These are phyloP conservation scores for Eremomyces bilateralis DNA, from an alignment of 495 filamentous ascomycete genomes.

Conservation along the genomic window DNA sequence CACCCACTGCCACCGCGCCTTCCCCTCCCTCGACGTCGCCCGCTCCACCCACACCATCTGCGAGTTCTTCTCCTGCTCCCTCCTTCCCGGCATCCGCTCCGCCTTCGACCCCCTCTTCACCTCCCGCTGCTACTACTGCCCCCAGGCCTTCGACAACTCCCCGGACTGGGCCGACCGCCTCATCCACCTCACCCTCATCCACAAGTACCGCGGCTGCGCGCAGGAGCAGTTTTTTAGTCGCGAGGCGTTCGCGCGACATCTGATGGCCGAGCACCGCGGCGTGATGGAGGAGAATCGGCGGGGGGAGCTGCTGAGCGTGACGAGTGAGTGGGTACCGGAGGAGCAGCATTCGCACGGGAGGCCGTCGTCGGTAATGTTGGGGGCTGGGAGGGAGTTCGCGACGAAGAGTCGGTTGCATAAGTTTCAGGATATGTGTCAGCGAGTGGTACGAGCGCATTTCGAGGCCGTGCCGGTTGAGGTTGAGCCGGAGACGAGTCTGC, in stretches of 20 bases:
- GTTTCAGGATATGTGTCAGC: too few species aligned
- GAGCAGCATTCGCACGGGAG: too few species aligned
- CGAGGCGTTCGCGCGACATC: constrained; percentile 40
- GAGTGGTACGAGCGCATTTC: constrained; percentile 42
- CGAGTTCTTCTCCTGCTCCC: constrained; percentile 6
- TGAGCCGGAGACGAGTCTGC: constrained; percentile 23
- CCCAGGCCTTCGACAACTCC: constrained; percentile 58
- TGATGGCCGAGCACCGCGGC: constrained; percentile 35
- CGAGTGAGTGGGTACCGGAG: constrained; percentile 35
- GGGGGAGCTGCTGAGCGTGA: constrained; percentile 34
- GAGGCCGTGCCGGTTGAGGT: constrained; percentile 36
- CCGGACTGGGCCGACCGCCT: constrained; percentile 38
- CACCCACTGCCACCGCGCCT: constrained; percentile 9
- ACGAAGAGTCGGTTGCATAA: too few species aligned
- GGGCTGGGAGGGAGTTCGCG: too few species aligned
- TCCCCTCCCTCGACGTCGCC: not conserved
- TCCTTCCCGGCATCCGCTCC: constrained; percentile 12
- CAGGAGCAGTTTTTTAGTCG: constrained; percentile 43
- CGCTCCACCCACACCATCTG: not conserved
- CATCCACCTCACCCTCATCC: constrained; percentile 34
- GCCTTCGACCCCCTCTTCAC: constrained; percentile 21
- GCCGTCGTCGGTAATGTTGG: too few species aligned
- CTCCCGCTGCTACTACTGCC: constrained; percentile 48
- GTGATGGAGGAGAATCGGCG: constrained; percentile 53
- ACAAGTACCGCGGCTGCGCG: constrained; percentile 34